Conservation (phyloP, 2,329 filamentous ascomycete genomes). For the Exophiala phaeomuriformis region DNA sequence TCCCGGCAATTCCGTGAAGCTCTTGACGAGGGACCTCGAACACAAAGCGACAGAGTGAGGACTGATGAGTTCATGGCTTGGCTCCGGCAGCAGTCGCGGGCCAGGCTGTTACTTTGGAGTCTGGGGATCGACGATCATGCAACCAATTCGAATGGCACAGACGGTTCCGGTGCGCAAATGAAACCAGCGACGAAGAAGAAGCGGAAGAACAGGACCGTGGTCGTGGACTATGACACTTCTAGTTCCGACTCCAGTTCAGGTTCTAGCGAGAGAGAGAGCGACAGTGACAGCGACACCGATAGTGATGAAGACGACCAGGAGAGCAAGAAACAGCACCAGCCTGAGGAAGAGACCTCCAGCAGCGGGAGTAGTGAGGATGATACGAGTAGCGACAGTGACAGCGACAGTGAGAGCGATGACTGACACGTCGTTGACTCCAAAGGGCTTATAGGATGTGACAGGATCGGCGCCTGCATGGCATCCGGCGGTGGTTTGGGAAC, state of each 20-base stretch:
- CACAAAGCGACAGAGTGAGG: slow-evolving; percentile 32
- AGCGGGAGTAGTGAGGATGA: slow-evolving; percentile 76
- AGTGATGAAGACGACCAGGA: slow-evolving; percentile 1
- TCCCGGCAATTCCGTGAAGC: slow-evolving; percentile 4
- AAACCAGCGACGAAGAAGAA: slow-evolving; percentile 30
- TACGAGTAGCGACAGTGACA: slow-evolving; percentile 34
- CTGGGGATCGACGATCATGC: slow-evolving; percentile 23
- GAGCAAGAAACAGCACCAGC: slow-evolving; percentile 29
- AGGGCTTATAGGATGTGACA: too few species aligned
- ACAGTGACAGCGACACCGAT: slow-evolving; percentile 18
- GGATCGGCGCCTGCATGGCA: too few species aligned
- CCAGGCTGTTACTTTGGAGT: slow-evolving; percentile 18
- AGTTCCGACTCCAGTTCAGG: slow-evolving; percentile 36
- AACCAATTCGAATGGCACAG: background rate
- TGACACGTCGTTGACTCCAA: background rate
- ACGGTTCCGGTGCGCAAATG: background rate
- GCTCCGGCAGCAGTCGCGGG: slow-evolving; percentile 14
- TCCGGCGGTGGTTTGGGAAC: too few species aligned
- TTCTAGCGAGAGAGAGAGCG: slow-evolving; percentile 32
- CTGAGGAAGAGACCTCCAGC: slow-evolving; percentile 73
- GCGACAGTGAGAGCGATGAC: background rate
- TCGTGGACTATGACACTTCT: slow-evolving; percentile 31
- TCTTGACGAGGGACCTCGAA: slow-evolving; percentile 30
- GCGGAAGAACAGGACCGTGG: slow-evolving; percentile 38
- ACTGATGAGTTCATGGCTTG: slow-evolving; percentile 23